Percentiles rank a stretch among this genome's conserved stretches.
Conservation (phyloP, 208 protist genomes). For the Acanthamoeba triangularis region DNA sequence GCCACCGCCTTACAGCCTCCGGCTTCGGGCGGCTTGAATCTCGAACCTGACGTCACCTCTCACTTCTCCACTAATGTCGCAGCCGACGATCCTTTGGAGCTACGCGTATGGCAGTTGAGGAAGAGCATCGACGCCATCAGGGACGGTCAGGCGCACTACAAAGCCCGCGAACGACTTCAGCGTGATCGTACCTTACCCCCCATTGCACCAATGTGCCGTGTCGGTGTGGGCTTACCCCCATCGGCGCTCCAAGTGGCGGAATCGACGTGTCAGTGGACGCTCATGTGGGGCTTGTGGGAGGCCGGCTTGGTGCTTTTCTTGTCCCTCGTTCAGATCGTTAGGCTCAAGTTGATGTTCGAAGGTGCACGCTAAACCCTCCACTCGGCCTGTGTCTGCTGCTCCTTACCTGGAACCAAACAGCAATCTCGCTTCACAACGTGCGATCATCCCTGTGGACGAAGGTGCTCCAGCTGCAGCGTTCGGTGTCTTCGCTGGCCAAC, state of each 20-base stretch:
- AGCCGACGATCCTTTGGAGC: neutral
- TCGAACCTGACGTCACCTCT: too few species aligned
- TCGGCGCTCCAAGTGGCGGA: neutral
- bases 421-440: neutral
- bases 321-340: neutral
- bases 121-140: neutral
- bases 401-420: neutral
- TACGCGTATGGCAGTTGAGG: neutral
- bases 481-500: neutral
- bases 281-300: constrained; percentile 34
- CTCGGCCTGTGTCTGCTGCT: too few species aligned
- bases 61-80: neutral
- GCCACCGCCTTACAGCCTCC: too few species aligned
- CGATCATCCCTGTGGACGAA: neutral
- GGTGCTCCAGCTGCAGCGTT: neutral
- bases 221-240: neutral
- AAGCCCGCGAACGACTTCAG: neutral
- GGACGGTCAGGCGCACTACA: neutral
- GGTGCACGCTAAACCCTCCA: neutral
- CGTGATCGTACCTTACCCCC: constrained; percentile 6
- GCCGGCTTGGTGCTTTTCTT: neutral
- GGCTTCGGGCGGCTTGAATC: too few species aligned
- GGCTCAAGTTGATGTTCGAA: neutral
- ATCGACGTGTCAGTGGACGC: constrained; percentile 21
- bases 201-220: too few species aligned